Conservation (phyloP, 441 rosid genomes). For the Biscutella laevigata region DNA sequence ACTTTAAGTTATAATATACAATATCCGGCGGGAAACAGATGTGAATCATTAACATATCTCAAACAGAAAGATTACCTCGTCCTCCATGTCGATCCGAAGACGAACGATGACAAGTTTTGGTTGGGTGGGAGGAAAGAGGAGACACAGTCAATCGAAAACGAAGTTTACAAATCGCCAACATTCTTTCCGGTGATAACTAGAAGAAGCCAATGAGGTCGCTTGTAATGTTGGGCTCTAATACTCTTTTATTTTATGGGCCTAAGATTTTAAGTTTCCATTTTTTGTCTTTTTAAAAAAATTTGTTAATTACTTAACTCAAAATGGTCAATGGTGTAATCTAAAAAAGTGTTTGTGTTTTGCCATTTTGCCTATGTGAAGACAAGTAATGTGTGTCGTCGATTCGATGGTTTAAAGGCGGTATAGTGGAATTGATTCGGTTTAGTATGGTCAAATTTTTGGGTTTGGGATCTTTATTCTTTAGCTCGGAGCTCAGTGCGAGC, state of each 20-base stretch:
- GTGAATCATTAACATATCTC: too few relatives aligned
- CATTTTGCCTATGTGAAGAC: too few relatives aligned
- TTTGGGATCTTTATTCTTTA: neutral
- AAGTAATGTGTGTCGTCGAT: too few relatives aligned
- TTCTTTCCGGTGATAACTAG: slow-evolving; percentile 10
- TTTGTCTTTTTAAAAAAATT: too few relatives aligned
- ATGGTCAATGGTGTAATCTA: too few relatives aligned
- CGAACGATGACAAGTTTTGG: neutral
- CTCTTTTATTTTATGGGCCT: too few relatives aligned
- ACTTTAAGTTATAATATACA: neutral
- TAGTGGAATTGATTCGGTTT: neutral
- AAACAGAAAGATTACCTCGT: slow-evolving; percentile 12
- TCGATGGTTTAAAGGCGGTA: neutral
- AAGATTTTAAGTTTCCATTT: too few relatives aligned
- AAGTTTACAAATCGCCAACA: neutral
- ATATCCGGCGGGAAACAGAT: slow-evolving; percentile 3
- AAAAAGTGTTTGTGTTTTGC: too few relatives aligned
- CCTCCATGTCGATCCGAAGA: slow-evolving; percentile 12
- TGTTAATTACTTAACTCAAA: too few relatives aligned
- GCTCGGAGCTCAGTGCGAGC: neutral
- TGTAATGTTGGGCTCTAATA: slow-evolving; percentile 2
- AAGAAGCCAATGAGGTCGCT: slow-evolving; percentile 1
- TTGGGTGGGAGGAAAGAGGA: neutral
- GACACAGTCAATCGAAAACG: slow-evolving; percentile 4
- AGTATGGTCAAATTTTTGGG: neutral